A percentile compares a stretch with the other conserved stretches of the same genome.
phyloP scores from a whole-genome alignment of 2,329 filamentous ascomycete genomes.

The Xylariaceae sp. region DNA sequence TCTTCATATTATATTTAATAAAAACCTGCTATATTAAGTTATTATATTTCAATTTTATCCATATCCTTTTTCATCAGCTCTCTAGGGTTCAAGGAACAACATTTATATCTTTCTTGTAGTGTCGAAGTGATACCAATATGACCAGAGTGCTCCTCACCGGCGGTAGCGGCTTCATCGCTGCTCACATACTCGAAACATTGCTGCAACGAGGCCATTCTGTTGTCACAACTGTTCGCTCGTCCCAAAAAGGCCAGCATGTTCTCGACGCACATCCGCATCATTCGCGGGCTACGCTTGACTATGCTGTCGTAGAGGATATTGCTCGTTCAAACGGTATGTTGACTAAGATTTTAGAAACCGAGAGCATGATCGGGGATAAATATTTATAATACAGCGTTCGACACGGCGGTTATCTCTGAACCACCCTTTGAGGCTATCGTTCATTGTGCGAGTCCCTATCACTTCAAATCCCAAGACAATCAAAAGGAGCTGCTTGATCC shows the following conservation, averaged over 20 bases:
- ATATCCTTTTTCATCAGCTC: too few relatives aligned
- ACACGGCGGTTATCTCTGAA: slow-evolving; percentile 57
- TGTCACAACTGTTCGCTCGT: slow-evolving; percentile 59
- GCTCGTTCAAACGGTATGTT: slow-evolving; percentile 55
- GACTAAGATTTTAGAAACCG: neutral
- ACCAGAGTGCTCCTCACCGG: slow-evolving; percentile 51
- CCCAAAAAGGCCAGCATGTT: slow-evolving; percentile 57
- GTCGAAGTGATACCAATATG: slow-evolving; percentile 37
- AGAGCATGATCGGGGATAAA: neutral
- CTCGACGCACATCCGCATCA: slow-evolving; percentile 49
- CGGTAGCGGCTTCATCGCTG: slow-evolving; percentile 56
- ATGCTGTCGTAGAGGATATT: slow-evolving; percentile 76
- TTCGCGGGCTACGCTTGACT: slow-evolving; percentile 47
- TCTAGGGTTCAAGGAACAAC: neutral
- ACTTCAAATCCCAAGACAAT: slow-evolving; percentile 56
- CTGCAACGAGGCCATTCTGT: slow-evolving; percentile 55
- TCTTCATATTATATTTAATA: too few relatives aligned
- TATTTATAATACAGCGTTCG: slow-evolving; percentile 65
- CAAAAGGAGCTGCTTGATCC: slow-evolving; percentile 50
- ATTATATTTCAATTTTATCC: too few relatives aligned
- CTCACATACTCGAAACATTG: slow-evolving; percentile 59
- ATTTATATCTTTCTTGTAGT: neutral
- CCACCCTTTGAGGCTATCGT: slow-evolving; percentile 59
- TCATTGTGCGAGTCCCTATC: slow-evolving; percentile 64
- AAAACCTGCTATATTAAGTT: too few relatives aligned